Base-by-base conservation (phyloP, 768 basidiomycete genomes). In the Podaxis pistillaris region DNA sequence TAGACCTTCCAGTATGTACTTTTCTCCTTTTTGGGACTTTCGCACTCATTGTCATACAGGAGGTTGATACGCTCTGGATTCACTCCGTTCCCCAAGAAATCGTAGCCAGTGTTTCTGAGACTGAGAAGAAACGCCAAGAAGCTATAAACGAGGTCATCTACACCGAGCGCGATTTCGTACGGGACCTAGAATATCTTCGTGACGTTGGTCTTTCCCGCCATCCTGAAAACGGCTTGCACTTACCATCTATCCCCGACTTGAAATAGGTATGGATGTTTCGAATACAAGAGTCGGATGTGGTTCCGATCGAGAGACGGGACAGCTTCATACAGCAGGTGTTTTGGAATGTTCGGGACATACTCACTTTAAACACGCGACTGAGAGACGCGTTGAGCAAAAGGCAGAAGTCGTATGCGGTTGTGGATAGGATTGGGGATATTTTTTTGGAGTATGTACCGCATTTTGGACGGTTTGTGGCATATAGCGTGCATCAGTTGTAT, bases 321-420 rank as follows among this genome's bases (percentile, higher is more conserved):
- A 90, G 93, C 69, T 97, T 99, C 74, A 79, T 98, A 36, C 83
- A 87, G 30, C 96, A 97, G 70, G 95, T 98, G 51, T 98, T 99
- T 76, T 98, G 97, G 97, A 99, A 99, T 72, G 82, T 98, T 24
- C 86, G 89, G 67, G 95, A 97, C 66, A 95, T 99, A 67, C 89
- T 98, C 60, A 83, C 85, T 0, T 94, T 98, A 67, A 98, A 96
- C 73, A 92, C 85, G 1, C 84, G 89, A n/a, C 82, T 99, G n/a
- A 88, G 94, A 2, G 97, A 99, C 70, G 89, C 93, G 5, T 82
- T 99, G 58, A 96, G 88, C 66, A 97, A 96, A 76, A 86, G 97
- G 8, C 97, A 98, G 75, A 98, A 98, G 72, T 87, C 89, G 26
- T 94, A 92, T 67, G 94, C 94, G 12, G 89, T 99, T 5, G 96